phyloP scores from a whole-genome alignment of 352 stramenopile species.

The Phytophthora cajani region DNA sequence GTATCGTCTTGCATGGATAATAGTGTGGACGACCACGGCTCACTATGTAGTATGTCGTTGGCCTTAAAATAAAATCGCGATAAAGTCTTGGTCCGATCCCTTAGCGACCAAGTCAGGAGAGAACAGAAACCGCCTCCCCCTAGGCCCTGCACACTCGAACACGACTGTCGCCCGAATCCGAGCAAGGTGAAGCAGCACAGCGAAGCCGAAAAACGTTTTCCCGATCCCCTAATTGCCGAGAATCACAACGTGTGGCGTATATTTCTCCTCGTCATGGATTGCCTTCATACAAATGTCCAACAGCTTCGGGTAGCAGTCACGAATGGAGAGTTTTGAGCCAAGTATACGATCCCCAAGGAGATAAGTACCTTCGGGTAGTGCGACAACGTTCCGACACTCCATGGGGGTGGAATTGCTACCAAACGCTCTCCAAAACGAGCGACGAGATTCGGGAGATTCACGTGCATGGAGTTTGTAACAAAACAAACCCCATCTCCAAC shows the following conservation, averaged over 20 bases:
- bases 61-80: conserved; percentile 19
- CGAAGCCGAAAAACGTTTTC: too few species aligned
- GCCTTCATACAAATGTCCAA: not conserved
- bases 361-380: not conserved
- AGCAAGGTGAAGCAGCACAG: not conserved
- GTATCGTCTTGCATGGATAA: conserved; percentile 32
- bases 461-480: too few species aligned
- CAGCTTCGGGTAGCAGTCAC: not conserved
- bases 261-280: not conserved
- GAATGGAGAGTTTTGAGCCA: not conserved
- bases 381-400: not conserved
- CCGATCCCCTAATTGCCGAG: conserved; percentile 32
- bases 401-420: too few species aligned
- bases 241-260: conserved; percentile 33
- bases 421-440: too few species aligned
- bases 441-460: too few species aligned
- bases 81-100: conserved; percentile 11
- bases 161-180: not conserved
- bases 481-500: too few species aligned
- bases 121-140: not conserved
- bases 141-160: not conserved
- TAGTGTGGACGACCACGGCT: conserved; percentile 23
- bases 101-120: not conserved
- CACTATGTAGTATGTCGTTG: conserved; percentile 35
- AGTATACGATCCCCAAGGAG: not conserved